Conservation (phyloP, 345 rosid genomes). For the Anacardium occidentale region DNA sequence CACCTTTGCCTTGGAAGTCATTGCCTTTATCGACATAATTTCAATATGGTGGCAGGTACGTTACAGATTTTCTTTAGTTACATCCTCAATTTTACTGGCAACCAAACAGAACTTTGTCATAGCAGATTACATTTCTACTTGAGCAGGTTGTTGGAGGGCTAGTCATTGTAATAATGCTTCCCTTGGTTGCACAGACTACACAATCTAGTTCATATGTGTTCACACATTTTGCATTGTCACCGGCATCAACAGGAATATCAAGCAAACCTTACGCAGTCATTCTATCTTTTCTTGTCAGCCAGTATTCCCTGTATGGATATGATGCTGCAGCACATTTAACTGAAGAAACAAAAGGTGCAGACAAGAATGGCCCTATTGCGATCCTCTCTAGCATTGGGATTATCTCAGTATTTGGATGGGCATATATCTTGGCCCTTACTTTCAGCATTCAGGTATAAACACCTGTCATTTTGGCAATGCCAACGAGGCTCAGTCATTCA, state of each 20-base stretch:
- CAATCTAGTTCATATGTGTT: slow-evolving; percentile 56
- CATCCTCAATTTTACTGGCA: too few species aligned
- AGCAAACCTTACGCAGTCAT: slow-evolving; percentile 55
- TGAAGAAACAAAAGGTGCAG: slow-evolving; percentile 68
- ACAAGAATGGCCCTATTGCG: slow-evolving; percentile 59
- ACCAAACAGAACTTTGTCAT: too few species aligned
- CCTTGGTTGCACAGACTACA: slow-evolving; percentile 47
- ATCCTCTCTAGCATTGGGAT: slow-evolving; percentile 61
- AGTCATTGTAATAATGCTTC: slow-evolving; percentile 57
- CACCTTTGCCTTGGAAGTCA: slow-evolving; percentile 56
- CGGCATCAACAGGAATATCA: slow-evolving; percentile 48
- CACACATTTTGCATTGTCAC: slow-evolving; percentile 43
- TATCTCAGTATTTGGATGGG: slow-evolving; percentile 61
- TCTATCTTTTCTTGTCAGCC: slow-evolving; percentile 57
- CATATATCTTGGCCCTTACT: slow-evolving; percentile 57
- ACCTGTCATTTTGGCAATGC: not conserved
- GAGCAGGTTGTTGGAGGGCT: slow-evolving; percentile 53
- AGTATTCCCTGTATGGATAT: slow-evolving; percentile 59
- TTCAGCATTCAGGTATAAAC: slow-evolving; percentile 52
- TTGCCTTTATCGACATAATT: slow-evolving; percentile 59
- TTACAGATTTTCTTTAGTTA: not conserved
- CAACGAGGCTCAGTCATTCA: too few species aligned
- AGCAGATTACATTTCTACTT: not conserved
- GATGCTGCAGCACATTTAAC: slow-evolving; percentile 70
- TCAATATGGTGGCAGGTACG: slow-evolving; percentile 77